Conservation (phyloP, 2,329 filamentous ascomycete genomes). For the Fusarium praegraminearum region DNA sequence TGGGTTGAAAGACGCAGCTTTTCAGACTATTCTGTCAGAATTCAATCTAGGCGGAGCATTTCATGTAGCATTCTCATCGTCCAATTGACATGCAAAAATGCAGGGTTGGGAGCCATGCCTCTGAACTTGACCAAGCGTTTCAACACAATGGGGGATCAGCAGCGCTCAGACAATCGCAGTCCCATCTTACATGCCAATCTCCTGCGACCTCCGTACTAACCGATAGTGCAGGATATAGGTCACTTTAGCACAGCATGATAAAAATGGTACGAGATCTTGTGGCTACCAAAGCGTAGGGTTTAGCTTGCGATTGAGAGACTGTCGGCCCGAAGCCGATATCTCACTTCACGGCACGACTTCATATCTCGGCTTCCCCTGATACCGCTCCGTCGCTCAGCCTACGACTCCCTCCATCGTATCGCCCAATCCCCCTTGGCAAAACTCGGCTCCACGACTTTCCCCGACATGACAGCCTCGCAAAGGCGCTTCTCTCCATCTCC, state of each 20-base stretch:
- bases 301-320: not conserved
- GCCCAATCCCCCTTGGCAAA: constrained; percentile 72
- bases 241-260: not conserved
- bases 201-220: not conserved
- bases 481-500: constrained; percentile 51
- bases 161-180: not conserved
- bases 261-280: not conserved
- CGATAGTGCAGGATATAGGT: not conserved
- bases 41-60: not conserved
- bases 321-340: constrained; percentile 8
- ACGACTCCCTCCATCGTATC: constrained; percentile 65
- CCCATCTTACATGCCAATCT: constrained; percentile 4
- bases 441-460: constrained; percentile 68
- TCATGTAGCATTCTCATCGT: not conserved
- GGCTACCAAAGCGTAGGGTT: not conserved
- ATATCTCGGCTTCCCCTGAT: not conserved
- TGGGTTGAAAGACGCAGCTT: too few species aligned
- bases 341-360: not conserved
- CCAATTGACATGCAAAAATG: not conserved
- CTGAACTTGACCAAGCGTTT: not conserved
- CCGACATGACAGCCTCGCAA: constrained; percentile 71
- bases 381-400: not conserved
- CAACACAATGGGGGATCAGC: not conserved
- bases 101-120: not conserved
- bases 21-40: not conserved